Percentiles rank a stretch among this genome's conserved stretches.
Evolutionary conservation across 495 filamentous ascomycete species (phyloP).

Genomic region (Lichenothelia convexa): DNA sequence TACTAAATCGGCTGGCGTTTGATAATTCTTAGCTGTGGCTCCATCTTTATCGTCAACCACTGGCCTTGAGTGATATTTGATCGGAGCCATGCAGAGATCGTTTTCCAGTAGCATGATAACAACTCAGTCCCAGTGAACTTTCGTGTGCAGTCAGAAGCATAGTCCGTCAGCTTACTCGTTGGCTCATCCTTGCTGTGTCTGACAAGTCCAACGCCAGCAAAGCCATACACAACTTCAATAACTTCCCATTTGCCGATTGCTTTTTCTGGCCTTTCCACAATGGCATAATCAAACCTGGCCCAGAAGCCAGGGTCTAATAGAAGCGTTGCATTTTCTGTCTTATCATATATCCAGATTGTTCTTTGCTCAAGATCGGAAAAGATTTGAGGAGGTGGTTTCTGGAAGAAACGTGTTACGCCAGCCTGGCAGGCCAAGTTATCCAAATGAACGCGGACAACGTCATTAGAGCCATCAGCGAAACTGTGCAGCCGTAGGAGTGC

Average conservation of each 20-base stretch:
- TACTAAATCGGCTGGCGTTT: too few relatives aligned
- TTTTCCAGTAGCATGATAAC: too few relatives aligned
- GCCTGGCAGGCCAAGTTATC: slow-evolving; percentile 87
- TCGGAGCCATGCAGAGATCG: too few relatives aligned
- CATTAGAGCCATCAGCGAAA: slow-evolving; percentile 1
- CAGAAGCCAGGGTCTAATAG: slow-evolving; percentile 55
- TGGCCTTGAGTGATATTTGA: too few relatives aligned
- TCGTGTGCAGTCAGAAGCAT: too few relatives aligned
- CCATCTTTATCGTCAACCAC: too few relatives aligned
- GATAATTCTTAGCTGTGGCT: too few relatives aligned
- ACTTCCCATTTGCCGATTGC: slow-evolving; percentile 54
- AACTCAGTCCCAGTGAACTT: too few relatives aligned
- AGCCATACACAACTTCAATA: slow-evolving; percentile 49
- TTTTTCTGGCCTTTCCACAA: slow-evolving; percentile 46
- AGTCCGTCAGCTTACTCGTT: too few relatives aligned
- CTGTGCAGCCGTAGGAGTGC: slow-evolving; percentile 16
- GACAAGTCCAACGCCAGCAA: slow-evolving; percentile 48
- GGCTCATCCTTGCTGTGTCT: too few relatives aligned
- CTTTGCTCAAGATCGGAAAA: too few relatives aligned
- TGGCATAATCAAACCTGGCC: slow-evolving; percentile 61
- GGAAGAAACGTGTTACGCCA: slow-evolving; percentile 74
- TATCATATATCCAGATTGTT: slow-evolving; percentile 39
- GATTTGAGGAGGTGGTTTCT: slow-evolving; percentile 21
- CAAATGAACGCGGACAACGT: slow-evolving; percentile 40
- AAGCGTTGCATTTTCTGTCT: slow-evolving; percentile 37